Percentiles rank a stretch among this genome's conserved stretches.
Conservation (phyloP, 2,329 filamentous ascomycete species). For the Penicillium sp. region DNA sequence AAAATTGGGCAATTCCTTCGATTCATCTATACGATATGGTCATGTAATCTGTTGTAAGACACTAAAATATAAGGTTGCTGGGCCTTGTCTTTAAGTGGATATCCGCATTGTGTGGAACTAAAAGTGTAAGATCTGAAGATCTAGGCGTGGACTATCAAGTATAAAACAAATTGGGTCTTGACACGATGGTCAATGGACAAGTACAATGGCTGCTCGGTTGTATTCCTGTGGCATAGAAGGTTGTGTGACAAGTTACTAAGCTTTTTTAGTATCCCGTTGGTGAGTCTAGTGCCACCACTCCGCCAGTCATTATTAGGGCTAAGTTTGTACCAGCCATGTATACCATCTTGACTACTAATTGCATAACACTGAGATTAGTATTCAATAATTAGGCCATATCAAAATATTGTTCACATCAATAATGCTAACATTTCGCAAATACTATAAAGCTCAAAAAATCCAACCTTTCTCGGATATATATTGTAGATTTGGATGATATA, state of each 20-base stretch:
- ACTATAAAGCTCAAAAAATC: neutral
- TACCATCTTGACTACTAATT: neutral
- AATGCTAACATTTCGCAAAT: too few species aligned
- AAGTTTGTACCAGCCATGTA: neutral
- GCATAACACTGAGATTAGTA: neutral
- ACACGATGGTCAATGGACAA: neutral
- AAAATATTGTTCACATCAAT: neutral
- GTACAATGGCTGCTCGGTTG: neutral
- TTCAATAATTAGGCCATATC: too few species aligned
- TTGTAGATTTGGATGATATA: neutral
- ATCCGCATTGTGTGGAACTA: slow-evolving; percentile 4
- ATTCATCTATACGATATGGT: slow-evolving; percentile 1
- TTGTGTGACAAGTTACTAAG: neutral
- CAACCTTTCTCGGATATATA: neutral
- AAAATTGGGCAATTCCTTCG: slow-evolving; percentile 29
- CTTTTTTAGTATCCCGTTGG: neutral
- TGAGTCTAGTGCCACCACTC: neutral
- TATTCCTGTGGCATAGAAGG: neutral
- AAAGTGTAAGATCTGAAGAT: neutral
- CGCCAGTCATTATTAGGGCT: neutral
- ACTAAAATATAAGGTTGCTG: slow-evolving; percentile 11
- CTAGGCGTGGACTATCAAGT: neutral
- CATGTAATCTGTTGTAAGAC: neutral
- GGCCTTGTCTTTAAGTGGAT: slow-evolving; percentile 4
- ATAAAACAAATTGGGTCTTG: neutral